Evolutionary conservation across 2,329 filamentous ascomycete species (phyloP).

Genomic region (Exserohilum turcica): DNA sequence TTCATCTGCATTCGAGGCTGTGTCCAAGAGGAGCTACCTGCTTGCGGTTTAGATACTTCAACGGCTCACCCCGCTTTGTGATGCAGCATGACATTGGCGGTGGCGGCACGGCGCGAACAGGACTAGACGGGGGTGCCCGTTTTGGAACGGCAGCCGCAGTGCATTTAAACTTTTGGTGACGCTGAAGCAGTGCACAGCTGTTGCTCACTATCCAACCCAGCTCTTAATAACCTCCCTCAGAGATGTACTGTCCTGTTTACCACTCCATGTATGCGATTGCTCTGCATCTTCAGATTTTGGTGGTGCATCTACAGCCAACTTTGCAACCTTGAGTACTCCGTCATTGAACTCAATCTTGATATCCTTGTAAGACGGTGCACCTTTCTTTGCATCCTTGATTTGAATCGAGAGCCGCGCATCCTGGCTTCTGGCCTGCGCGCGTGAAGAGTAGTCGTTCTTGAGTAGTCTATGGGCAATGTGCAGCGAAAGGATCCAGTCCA

Average conservation of each 20-base stretch:
- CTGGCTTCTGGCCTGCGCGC: constrained; percentile 23
- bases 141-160: not conserved
- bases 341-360: constrained; percentile 27
- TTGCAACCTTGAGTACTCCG: constrained; percentile 23
- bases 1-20: constrained; percentile 5
- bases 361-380: constrained; percentile 21
- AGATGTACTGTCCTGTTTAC: constrained; percentile 11
- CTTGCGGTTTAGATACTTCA: not conserved
- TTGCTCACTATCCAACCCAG: constrained; percentile 24
- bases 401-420: constrained; percentile 33
- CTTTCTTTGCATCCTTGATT: constrained; percentile 29
- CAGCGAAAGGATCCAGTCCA: constrained; percentile 42
- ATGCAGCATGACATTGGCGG: constrained; percentile 7
- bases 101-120: not conserved
- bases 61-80: constrained; percentile 10
- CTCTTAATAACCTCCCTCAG: constrained; percentile 34
- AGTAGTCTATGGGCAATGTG: constrained; percentile 40
- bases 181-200: not conserved
- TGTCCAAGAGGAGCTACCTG: constrained; percentile 3
- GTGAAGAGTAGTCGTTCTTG: constrained; percentile 27
- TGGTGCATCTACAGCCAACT: constrained; percentile 6
- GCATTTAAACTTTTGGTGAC: not conserved
- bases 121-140: not conserved
- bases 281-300: constrained; percentile 13
- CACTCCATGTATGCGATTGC: constrained; percentile 34